A percentile compares a stretch with the other conserved stretches of the same genome.
These are phyloP conservation scores for Eucalyptus regnans DNA, from an alignment of 345 rosid species.

Conservation along the genomic window DNA sequence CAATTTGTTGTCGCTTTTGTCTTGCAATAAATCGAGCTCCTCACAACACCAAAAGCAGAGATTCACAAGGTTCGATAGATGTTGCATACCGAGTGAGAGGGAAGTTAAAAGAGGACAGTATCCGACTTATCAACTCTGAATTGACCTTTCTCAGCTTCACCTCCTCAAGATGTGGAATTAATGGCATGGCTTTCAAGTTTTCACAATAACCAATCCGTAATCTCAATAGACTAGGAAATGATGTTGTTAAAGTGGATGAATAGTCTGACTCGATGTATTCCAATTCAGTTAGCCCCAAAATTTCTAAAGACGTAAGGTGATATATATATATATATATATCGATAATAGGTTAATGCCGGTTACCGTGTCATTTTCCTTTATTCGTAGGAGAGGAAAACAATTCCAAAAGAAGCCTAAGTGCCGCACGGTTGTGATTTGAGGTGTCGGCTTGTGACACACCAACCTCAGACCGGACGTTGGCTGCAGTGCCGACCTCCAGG, in stretches of 20 bases:
- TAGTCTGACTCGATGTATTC: background rate
- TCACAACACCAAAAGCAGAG: background rate
- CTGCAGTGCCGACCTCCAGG: background rate
- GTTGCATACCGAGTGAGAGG: background rate
- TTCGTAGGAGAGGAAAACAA: too few relatives aligned
- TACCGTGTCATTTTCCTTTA: too few relatives aligned
- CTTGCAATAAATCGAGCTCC: background rate
- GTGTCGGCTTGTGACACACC: background rate
- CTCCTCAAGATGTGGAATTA: background rate
- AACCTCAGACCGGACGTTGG: background rate
- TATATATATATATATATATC: too few relatives aligned
- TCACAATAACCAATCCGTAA: background rate
- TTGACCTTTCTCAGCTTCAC: background rate
- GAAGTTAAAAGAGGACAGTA: background rate
- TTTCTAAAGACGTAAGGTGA: background rate
- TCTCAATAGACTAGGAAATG: background rate
- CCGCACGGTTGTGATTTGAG: background rate
- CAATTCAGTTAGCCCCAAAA: constrained; percentile 3
- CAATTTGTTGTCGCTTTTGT: background rate
- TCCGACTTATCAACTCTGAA: background rate
- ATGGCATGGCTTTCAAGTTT: background rate
- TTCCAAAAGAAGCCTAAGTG: too few relatives aligned
- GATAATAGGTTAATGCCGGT: too few relatives aligned
- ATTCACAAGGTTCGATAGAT: background rate
- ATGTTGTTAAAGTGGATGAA: background rate